Conservation (phyloP, 805 yeast genomes). For the Schwanniomyces occidentalis region DNA sequence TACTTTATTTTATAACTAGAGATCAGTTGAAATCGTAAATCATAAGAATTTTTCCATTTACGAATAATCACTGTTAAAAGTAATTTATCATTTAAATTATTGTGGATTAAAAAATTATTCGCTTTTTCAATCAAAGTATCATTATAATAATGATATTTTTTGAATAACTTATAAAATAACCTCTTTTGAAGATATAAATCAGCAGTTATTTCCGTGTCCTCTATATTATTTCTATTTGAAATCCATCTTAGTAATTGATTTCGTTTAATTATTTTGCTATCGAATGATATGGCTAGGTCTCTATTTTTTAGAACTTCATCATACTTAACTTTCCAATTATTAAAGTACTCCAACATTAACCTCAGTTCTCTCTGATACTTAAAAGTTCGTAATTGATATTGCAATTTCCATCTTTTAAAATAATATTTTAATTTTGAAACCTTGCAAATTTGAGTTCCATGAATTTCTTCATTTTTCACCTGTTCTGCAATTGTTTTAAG, state of each 20-base stretch:
- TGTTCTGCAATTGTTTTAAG: conserved; percentile 3
- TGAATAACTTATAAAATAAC: conserved; percentile 13
- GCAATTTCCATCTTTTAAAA: conserved; percentile 7
- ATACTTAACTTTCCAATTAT: conserved; percentile 3
- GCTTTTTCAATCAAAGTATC: conserved; percentile 4
- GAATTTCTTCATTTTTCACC: neutral
- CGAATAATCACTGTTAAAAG: conserved; percentile 7
- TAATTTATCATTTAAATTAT: conserved; percentile 6
- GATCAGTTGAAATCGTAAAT: conserved; percentile 18
- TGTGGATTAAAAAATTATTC: conserved; percentile 3
- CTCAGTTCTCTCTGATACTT: neutral
- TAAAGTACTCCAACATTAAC: neutral
- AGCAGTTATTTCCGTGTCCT: conserved; percentile 14
- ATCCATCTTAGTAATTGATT: conserved; percentile 8
- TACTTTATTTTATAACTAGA: conserved; percentile 15
- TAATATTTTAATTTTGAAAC: conserved; percentile 1
- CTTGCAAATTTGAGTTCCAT: neutral
- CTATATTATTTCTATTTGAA: neutral
- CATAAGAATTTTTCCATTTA: conserved; percentile 25
- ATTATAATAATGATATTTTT: conserved; percentile 6
- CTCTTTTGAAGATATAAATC: conserved; percentile 21
- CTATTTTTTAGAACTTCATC: neutral
- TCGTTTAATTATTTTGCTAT: conserved; percentile 1
- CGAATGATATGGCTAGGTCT: conserved; percentile 3
- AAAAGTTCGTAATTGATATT: neutral